Conservation (phyloP, 371 early-diverging fungal species). For the Blastocladiella emersonii region DNA sequence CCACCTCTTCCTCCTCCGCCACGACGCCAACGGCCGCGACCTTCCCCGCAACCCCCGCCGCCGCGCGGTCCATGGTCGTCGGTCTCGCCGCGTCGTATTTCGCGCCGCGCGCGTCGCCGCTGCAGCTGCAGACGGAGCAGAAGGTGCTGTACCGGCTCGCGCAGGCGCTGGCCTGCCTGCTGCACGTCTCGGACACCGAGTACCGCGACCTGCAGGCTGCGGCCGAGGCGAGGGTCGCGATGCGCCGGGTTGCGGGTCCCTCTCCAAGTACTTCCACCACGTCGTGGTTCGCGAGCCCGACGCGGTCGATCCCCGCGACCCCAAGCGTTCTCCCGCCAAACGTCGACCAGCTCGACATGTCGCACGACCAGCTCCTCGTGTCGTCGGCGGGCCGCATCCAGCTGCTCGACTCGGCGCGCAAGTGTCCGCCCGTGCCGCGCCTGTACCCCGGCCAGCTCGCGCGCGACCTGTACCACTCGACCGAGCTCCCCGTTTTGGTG, state of each 20-base stretch:
- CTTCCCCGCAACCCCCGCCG: too few relatives aligned
- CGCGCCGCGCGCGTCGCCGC: too few relatives aligned
- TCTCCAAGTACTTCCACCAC: neutral
- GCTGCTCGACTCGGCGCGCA: neutral
- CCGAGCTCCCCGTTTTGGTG: neutral
- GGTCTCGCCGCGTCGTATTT: too few relatives aligned
- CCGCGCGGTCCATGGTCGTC: too few relatives aligned
- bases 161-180: too few relatives aligned
- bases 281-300: neutral
- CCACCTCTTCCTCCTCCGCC: too few relatives aligned
- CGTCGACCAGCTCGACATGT: neutral
- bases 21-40: too few relatives aligned
- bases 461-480: neutral
- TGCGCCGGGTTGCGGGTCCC: neutral
- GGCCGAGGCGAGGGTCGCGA: too few relatives aligned
- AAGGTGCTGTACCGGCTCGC: too few relatives aligned
- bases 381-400: neutral
- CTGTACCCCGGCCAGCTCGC: neutral
- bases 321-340: neutral
- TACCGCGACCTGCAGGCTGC: too few relatives aligned
- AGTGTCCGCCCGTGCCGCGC: neutral
- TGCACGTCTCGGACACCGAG: too few relatives aligned
- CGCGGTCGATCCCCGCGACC: neutral
- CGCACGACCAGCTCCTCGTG: neutral
- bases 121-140: too few relatives aligned